phyloP scores from a whole-genome alignment of 768 basidiomycete genomes.

The Suillus bovinus region DNA sequence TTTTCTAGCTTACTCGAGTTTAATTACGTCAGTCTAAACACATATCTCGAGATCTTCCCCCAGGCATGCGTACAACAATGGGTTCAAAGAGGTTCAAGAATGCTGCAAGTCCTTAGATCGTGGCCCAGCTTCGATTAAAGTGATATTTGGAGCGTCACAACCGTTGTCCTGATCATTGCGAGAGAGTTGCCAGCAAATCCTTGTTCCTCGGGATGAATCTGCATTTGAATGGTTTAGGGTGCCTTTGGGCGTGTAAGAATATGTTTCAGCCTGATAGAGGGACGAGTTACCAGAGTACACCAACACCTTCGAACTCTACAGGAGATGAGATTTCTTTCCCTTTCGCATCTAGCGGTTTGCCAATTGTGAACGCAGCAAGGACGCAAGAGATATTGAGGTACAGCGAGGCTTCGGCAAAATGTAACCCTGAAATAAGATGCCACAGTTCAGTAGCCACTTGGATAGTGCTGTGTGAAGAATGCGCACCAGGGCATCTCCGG shows the following conservation, averaged over 20 bases:
- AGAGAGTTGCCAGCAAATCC: no score
- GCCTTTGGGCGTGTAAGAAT: not conserved
- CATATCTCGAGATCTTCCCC: no score
- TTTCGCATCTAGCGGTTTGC: conserved; percentile 31
- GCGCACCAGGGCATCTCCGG: conserved; percentile 19
- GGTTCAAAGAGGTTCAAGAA: no score
- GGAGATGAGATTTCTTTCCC: conserved; percentile 1
- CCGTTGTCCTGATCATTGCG: no score
- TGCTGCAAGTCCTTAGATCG: no score
- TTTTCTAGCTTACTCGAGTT: no score
- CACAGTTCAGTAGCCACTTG: not conserved
- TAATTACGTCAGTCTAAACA: no score
- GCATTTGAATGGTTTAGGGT: conserved; percentile 1
- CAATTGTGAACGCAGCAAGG: conserved; percentile 39
- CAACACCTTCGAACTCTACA: not conserved
- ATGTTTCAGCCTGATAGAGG: not conserved
- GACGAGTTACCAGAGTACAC: not conserved
- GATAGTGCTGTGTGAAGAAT: not conserved
- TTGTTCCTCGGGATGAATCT: conserved; percentile 2
- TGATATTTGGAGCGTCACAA: no score
- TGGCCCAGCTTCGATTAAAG: no score
- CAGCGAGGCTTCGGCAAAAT: conserved; percentile 35
- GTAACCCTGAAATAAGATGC: not conserved
- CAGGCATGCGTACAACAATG: no score
- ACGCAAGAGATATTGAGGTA: conserved; percentile 39